phyloP scores from a whole-genome alignment of 768 basidiomycete genomes.

The Psilocybe cyanescens region DNA sequence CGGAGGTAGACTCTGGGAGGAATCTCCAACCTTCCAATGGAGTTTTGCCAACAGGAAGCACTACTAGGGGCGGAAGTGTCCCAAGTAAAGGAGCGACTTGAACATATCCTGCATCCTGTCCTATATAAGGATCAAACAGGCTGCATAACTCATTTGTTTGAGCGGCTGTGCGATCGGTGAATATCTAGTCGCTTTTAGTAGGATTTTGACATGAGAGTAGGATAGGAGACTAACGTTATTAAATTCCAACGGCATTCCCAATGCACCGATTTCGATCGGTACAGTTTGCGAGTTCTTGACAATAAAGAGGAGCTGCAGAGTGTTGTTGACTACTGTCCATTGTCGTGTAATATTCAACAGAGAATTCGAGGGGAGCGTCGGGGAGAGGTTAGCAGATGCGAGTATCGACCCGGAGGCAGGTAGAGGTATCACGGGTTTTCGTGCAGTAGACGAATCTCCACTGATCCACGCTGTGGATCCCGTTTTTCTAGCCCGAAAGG shows the following conservation, averaged over 20 bases:
- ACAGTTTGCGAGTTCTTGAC: conserved; percentile 49
- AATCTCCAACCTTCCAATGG: conserved; percentile 67
- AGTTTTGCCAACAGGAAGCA: conserved; percentile 45
- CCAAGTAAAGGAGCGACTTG: conserved; percentile 57
- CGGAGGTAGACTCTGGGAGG: conserved; percentile 51
- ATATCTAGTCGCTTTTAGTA: conserved; percentile 41
- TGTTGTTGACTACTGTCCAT: conserved; percentile 47
- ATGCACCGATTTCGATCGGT: conserved; percentile 56
- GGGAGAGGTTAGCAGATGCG: conserved; percentile 51
- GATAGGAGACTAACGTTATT: conserved; percentile 47
- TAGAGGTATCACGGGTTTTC: conserved; percentile 41
- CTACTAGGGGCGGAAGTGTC: conserved; percentile 54
- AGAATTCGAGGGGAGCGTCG: conserved; percentile 48
- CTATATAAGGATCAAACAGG: conserved; percentile 61
- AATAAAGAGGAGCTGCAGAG: conserved; percentile 52
- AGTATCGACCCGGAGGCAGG: conserved; percentile 46
- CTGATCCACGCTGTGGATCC: conserved; percentile 50
- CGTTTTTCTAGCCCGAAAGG: conserved; percentile 50
- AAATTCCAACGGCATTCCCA: conserved; percentile 58
- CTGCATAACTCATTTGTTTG: conserved; percentile 56
- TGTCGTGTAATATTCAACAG: conserved; percentile 53
- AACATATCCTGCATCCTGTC: conserved; percentile 59
- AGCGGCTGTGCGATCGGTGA: conserved; percentile 54
- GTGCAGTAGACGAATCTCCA: conserved; percentile 47
- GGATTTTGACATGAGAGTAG: not conserved